A percentile compares a stretch with the other conserved stretches of the same genome.
Evolutionary conservation across 1,139 yeast species (phyloP).

Genomic region (Geotrichum bryndzae): DNA sequence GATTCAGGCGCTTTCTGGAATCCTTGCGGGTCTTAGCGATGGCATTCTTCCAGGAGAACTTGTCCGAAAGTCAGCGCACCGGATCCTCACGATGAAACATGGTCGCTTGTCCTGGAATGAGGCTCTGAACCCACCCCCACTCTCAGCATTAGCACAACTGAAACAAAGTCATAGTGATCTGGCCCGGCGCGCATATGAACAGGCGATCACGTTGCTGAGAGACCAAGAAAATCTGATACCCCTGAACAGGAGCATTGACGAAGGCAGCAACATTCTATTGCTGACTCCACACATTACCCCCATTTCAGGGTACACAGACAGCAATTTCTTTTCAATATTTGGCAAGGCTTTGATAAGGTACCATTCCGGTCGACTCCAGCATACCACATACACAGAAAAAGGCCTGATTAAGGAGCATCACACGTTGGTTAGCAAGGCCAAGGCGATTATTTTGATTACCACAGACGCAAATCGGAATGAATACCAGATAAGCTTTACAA

Average conservation of each 20-base stretch:
- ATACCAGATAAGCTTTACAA: slow-evolving; percentile 62
- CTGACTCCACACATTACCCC: slow-evolving; percentile 47
- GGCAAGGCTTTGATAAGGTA: slow-evolving; percentile 29
- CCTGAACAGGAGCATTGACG: slow-evolving; percentile 41
- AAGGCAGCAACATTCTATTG: slow-evolving; percentile 40
- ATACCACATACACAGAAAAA: slow-evolving; percentile 60
- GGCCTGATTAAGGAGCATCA: slow-evolving; percentile 58
- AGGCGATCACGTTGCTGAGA: slow-evolving; percentile 51
- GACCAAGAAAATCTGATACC: slow-evolving; percentile 53
- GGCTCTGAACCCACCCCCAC: slow-evolving; percentile 36
- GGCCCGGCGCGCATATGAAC: slow-evolving; percentile 46
- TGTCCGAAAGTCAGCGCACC: slow-evolving; percentile 39
- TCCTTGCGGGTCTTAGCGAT: slow-evolving; percentile 48
- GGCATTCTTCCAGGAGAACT: slow-evolving; percentile 50
- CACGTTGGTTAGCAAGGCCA: slow-evolving; percentile 48
- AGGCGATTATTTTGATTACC: slow-evolving; percentile 53
- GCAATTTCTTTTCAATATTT: slow-evolving; percentile 48
- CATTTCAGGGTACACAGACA: slow-evolving; percentile 40
- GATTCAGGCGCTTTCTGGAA: slow-evolving; percentile 52
- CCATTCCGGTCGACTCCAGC: slow-evolving; percentile 46
- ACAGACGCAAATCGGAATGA: slow-evolving; percentile 60
- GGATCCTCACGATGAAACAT: slow-evolving; percentile 45
- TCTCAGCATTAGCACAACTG: slow-evolving; percentile 32
- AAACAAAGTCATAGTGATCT: slow-evolving; percentile 45
- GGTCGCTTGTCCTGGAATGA: slow-evolving; percentile 46